Evolutionary conservation across 306 rosid genomes (phyloP).

Genomic region (Pyrus pyrifolia): DNA sequence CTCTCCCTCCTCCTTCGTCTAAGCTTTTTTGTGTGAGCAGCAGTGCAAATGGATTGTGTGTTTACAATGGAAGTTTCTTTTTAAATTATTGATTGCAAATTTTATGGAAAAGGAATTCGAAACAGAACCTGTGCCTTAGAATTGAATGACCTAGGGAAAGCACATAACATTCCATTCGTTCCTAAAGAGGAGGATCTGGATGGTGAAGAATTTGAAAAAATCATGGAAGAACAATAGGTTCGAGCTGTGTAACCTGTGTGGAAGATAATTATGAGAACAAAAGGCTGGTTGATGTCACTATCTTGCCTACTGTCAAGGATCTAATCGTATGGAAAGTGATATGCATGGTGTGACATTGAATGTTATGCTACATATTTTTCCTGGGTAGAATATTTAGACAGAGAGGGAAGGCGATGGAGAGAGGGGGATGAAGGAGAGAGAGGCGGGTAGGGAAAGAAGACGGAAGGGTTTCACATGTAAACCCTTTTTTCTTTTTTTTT

Average conservation of each 20-base stretch:
- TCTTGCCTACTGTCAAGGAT: conserved; percentile 29
- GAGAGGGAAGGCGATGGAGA: too few relatives aligned
- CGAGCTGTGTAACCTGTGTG: conserved; percentile 34
- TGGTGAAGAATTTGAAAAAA: conserved; percentile 65
- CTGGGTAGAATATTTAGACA: too few relatives aligned
- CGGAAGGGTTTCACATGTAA: too few relatives aligned
- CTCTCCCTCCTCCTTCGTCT: too few relatives aligned
- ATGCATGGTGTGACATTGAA: conserved; percentile 56
- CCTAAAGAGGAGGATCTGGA: conserved; percentile 80
- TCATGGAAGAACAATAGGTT: conserved; percentile 63
- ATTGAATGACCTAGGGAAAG: conserved; percentile 39
- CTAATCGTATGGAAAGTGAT: conserved; percentile 79
- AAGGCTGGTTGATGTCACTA: conserved; percentile 27
- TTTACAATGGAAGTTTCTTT: background rate
- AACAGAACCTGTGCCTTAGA: conserved; percentile 16
- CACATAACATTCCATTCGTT: conserved; percentile 29
- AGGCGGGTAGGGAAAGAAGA: too few relatives aligned
- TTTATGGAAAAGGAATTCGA: conserved; percentile 50
- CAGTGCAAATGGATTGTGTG: background rate
- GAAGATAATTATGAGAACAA: conserved; percentile 67
- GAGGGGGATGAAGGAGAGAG: too few relatives aligned
- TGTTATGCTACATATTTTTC: background rate
- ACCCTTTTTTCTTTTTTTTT: too few relatives aligned
- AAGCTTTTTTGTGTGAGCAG: too few relatives aligned
- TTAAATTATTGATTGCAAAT: conserved; percentile 26